Percentiles rank a stretch among this genome's conserved stretches.
Conservation (phyloP, 2,329 filamentous ascomycete species). For the Aspergillus awamori region DNA sequence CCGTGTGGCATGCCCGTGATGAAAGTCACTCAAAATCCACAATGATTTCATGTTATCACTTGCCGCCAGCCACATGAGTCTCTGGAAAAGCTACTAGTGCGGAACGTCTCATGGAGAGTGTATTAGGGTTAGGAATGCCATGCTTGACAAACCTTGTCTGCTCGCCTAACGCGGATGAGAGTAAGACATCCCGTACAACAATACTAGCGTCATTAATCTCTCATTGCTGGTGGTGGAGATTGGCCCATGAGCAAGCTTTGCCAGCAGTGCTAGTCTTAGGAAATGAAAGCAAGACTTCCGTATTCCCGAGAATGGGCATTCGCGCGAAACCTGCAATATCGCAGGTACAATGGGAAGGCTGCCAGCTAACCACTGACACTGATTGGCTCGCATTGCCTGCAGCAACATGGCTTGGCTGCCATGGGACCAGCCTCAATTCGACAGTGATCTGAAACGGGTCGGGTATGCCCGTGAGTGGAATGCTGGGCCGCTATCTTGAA, state of each 20-base stretch:
- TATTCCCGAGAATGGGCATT: background rate
- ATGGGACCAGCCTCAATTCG: constrained; percentile 1
- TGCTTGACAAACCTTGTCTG: constrained; percentile 27
- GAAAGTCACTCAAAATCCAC: background rate
- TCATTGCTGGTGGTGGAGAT: background rate
- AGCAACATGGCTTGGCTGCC: background rate
- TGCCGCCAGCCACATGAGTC: background rate
- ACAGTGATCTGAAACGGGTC: constrained; percentile 7
- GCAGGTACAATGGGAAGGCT: background rate
- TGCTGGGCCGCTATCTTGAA: background rate
- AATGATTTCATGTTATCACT: constrained; percentile 9
- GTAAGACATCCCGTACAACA: background rate
- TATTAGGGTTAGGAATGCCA: constrained; percentile 29
- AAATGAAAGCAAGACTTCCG: background rate
- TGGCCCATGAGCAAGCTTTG: background rate
- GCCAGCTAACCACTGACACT: background rate
- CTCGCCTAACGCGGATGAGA: background rate
- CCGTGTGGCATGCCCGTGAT: constrained; percentile 5
- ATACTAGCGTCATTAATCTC: background rate
- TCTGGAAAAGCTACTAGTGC: constrained; percentile 5
- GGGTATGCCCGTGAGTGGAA: constrained; percentile 1
- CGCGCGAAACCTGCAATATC: background rate
- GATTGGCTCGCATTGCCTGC: background rate
- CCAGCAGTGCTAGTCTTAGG: background rate
- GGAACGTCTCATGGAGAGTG: constrained; percentile 29